Evolutionary conservation across 495 filamentous ascomycete species (phyloP), one percentile per base, ranked within the genome.

Genomic region (Melanomma pulvis-pyrius): DNA sequence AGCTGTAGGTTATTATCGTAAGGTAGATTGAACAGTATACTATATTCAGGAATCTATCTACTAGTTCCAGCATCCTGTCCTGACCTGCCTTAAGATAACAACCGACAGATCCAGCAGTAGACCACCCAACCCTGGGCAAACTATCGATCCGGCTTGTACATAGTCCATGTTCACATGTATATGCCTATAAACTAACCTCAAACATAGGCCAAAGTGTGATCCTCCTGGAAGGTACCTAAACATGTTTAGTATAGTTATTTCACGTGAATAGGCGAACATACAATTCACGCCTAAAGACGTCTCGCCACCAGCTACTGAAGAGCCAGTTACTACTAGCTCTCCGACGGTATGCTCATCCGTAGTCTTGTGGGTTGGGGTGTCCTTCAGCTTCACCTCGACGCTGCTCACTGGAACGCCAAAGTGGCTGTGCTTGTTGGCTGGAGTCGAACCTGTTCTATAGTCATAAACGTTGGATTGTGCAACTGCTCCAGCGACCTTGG

Each of bases 381-480:
- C 87, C 39, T 78, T 80, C 47, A 97, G 74, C 64, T 88, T 81
- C 26, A 97, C 76, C 77, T 98, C 93, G 1, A 91, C 84, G 65
- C 84, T 87, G 69, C 90, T 92, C 34, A 94, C 68, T 4, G 92
- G 93, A 29, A 87, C 79, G 1, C 94, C 96, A 73, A 97, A 96
- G 77, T 96, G 92, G 36, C 82, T 85, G 36, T 80, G 79, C 48
- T 71, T 79, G 63, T 72, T 84, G 50, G 72, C 48, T 56, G 71
- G 15, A 25, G 61, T 63, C 19, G 76, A 69, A 53, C 83, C 78
- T 19, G 87, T 81, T 44, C 93, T 80, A 73, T 99, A 98, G 73
- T 99, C 94, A 70, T 91, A 93, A 32, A 92, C 82, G 63, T 89
- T 85, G 12, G 91, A 94, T 77, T 98, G 93, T 1, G 85, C 76